phyloP scores from a whole-genome alignment of 371 early-diverging fungal species.

The Mucor circinelloides region DNA sequence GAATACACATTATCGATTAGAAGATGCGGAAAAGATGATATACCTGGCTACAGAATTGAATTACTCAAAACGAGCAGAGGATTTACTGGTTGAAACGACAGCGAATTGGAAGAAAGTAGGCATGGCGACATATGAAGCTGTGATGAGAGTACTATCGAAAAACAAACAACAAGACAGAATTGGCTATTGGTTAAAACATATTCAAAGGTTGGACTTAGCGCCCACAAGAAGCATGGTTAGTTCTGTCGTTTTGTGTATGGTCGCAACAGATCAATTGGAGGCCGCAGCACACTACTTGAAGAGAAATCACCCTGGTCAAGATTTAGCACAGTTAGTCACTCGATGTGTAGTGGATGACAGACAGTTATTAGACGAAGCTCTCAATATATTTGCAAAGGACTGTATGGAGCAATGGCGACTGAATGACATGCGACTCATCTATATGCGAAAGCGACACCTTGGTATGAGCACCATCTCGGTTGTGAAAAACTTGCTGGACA shows the following conservation, averaged over 20 bases:
- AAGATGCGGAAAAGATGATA: conserved; percentile 21
- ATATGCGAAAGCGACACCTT: conserved; percentile 14
- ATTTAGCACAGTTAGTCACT: conserved; percentile 2
- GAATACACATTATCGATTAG: conserved; percentile 9
- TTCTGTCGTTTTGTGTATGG: conserved; percentile 20
- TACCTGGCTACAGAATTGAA: conserved; percentile 16
- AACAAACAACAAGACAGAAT: conserved; percentile 15
- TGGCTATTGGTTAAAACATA: conserved; percentile 25
- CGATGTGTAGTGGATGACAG: background rate
- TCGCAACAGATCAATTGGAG: conserved; percentile 13
- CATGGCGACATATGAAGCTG: conserved; percentile 21
- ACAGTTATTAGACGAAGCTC: conserved; percentile 21
- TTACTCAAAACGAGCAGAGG: conserved; percentile 10
- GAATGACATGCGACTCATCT: conserved; percentile 26
- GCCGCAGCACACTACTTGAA: conserved; percentile 17
- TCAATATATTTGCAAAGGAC: conserved; percentile 24
- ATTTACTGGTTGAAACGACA: conserved; percentile 12
- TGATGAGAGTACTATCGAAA: conserved; percentile 30
- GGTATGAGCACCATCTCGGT: conserved; percentile 19
- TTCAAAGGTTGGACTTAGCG: background rate
- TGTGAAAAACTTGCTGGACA: conserved; percentile 17
- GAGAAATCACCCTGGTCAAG: background rate
- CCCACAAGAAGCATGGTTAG: conserved; percentile 10
- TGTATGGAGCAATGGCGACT: conserved; percentile 21
- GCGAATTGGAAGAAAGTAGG: conserved; percentile 11